phyloP scores from a whole-genome alignment of 257 asterid species.

The Gynochthodes officinalis region DNA sequence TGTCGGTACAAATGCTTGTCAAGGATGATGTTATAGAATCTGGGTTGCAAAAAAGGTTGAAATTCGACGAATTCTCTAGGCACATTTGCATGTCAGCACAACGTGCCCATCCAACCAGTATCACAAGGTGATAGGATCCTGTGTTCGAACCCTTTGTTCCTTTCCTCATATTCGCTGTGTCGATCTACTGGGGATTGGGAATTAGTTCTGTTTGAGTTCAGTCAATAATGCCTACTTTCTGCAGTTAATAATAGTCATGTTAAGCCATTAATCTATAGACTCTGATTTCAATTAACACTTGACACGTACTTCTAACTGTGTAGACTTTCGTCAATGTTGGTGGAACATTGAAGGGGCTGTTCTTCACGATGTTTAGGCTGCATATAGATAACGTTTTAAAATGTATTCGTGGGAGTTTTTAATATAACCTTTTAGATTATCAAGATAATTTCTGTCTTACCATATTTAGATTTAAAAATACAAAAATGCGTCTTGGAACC shows the following conservation, averaged over 20 bases:
- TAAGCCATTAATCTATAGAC: too few species aligned
- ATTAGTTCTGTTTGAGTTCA: neutral
- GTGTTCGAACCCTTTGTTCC: neutral
- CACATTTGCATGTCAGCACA: constrained; percentile 20
- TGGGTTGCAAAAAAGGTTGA: constrained; percentile 2
- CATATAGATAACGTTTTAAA: too few species aligned
- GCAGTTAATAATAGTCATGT: neutral
- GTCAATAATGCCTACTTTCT: neutral
- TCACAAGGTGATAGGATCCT: neutral
- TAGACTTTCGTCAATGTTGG: too few species aligned
- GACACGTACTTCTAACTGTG: too few species aligned
- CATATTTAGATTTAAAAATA: too few species aligned
- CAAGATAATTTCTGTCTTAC: too few species aligned
- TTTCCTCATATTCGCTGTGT: constrained; percentile 4
- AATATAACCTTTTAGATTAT: too few species aligned
- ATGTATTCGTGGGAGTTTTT: too few species aligned
- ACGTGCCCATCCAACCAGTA: constrained; percentile 2
- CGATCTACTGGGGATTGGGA: neutral
- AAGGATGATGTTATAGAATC: constrained; percentile 11
- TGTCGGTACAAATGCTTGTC: constrained; percentile 12
- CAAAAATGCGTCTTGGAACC: too few species aligned
- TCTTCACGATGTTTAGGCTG: too few species aligned
- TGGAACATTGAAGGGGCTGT: too few species aligned
- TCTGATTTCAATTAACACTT: too few species aligned
- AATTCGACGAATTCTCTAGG: constrained; percentile 8